Evolutionary conservation across 2,329 filamentous ascomycete genomes (phyloP).

Genomic region (Colletotrichum truncatum): DNA sequence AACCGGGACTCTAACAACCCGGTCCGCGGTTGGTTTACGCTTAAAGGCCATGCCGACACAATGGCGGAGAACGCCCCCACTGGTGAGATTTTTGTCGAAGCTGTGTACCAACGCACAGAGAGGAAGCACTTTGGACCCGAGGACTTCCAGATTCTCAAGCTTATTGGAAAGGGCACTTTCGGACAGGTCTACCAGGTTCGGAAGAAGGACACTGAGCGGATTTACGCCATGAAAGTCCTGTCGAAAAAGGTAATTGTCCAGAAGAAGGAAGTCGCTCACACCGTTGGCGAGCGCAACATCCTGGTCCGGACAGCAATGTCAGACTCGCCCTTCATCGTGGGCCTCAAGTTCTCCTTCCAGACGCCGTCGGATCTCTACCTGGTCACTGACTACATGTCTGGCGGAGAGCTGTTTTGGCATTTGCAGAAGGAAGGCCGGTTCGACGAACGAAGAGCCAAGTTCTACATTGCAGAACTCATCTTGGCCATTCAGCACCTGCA

Average conservation of each 20-base stretch:
- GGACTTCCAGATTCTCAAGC: constrained; percentile 94
- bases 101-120: constrained; percentile 85
- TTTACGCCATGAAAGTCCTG: constrained; percentile 99
- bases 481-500: constrained; percentile 94
- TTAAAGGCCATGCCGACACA: constrained; percentile 80
- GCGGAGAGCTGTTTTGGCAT: constrained; percentile 98
- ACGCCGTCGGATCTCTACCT: constrained; percentile 96
- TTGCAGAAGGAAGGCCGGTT: constrained; percentile 97
- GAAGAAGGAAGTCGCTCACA: constrained; percentile 99
- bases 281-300: constrained; percentile 96
- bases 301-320: constrained; percentile 94
- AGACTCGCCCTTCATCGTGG: constrained; percentile 97
- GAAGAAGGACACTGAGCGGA: constrained; percentile 94
- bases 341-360: constrained; percentile 98
- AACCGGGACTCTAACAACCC: constrained; percentile 73
- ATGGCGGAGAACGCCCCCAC: constrained; percentile 77
- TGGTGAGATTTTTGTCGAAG: constrained; percentile 89
- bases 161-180: constrained; percentile 98
- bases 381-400: constrained; percentile 99
- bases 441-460: constrained; percentile 93
- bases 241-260: constrained; percentile 99
- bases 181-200: constrained; percentile 98
- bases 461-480: constrained; percentile 98
- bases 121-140: constrained; percentile 93
- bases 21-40: constrained; percentile 84